Percentiles rank a stretch among this genome's conserved stretches.
These are phyloP conservation scores for Pichia sp. DNA, from an alignment of 1,139 yeast species.

Conservation along the genomic window DNA sequence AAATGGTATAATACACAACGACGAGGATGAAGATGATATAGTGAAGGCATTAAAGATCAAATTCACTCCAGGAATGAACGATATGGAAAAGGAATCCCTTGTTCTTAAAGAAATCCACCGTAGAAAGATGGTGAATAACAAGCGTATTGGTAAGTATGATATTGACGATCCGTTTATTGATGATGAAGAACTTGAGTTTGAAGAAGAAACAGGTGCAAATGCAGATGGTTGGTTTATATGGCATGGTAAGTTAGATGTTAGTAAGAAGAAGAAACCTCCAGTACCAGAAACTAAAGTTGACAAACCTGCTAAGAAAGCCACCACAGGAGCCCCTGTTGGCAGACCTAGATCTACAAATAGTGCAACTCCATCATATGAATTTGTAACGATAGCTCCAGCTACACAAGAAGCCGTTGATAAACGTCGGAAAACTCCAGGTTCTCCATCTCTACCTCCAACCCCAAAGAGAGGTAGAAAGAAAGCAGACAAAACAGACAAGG, in stretches of 20 bases:
- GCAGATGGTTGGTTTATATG: constrained; percentile 96
- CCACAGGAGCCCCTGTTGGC: background rate
- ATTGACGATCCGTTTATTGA: constrained; percentile 95
- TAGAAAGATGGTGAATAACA: constrained; percentile 54
- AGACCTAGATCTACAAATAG: background rate
- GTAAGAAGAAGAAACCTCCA: constrained; percentile 27
- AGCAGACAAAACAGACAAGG: too few relatives aligned
- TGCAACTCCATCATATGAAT: background rate
- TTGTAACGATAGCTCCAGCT: background rate
- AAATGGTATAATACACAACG: constrained; percentile 17
- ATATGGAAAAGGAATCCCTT: constrained; percentile 29
- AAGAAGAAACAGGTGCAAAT: constrained; percentile 89
- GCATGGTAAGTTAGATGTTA: constrained; percentile 89
- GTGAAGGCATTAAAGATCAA: constrained; percentile 28
- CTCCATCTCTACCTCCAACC: background rate
- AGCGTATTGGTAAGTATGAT: constrained; percentile 88
- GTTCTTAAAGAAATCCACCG: constrained; percentile 38
- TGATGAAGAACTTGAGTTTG: constrained; percentile 89
- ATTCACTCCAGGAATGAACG: constrained; percentile 32
- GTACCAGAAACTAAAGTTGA: background rate
- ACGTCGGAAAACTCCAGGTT: background rate
- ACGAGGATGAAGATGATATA: constrained; percentile 25
- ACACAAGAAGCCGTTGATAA: background rate
- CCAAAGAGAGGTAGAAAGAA: background rate
- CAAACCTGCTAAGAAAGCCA: background rate